Percentiles rank a stretch among this genome's conserved stretches.
phyloP scores from a whole-genome alignment of 495 filamentous ascomycete genomes.

The Penicillium angulare region DNA sequence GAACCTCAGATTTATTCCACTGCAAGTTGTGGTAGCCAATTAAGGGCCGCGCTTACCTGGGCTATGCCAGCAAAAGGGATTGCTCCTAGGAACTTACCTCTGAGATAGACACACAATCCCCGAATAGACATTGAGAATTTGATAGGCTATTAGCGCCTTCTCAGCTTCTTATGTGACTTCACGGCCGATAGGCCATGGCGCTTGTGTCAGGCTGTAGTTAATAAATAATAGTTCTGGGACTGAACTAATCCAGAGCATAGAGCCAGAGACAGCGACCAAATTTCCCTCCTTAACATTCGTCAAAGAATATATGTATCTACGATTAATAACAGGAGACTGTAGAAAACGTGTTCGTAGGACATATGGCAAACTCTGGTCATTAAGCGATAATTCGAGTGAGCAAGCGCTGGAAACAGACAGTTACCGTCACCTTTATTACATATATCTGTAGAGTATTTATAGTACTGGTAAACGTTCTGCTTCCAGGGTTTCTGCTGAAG shows the following conservation, averaged over 20 bases:
- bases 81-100: conserved; percentile 1
- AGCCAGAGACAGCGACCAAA: conserved; percentile 7
- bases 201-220: background rate
- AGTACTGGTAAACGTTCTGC: too few species aligned
- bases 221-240: background rate
- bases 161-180: background rate
- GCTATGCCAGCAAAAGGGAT: conserved; percentile 1
- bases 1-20: conserved; percentile 1
- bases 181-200: background rate
- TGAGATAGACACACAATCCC: background rate
- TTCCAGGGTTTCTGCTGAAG: too few species aligned
- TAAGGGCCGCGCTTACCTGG: background rate
- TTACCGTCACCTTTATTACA: too few species aligned
- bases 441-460: too few species aligned
- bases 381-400: conserved; percentile 8
- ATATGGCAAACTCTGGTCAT: conserved; percentile 2
- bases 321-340: too few species aligned
- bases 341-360: conserved; percentile 1
- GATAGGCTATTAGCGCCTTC: background rate
- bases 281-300: conserved; percentile 2
- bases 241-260: conserved; percentile 1
- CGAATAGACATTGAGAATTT: conserved; percentile 1
- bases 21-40: conserved; percentile 2
- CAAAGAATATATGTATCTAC: conserved; percentile 1
- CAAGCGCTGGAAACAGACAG: conserved; percentile 7